A percentile compares a stretch with the other conserved stretches of the same genome.
phyloP scores from a whole-genome alignment of 2,329 filamentous ascomycete genomes.

The Fonsecaea pedrosoi region DNA sequence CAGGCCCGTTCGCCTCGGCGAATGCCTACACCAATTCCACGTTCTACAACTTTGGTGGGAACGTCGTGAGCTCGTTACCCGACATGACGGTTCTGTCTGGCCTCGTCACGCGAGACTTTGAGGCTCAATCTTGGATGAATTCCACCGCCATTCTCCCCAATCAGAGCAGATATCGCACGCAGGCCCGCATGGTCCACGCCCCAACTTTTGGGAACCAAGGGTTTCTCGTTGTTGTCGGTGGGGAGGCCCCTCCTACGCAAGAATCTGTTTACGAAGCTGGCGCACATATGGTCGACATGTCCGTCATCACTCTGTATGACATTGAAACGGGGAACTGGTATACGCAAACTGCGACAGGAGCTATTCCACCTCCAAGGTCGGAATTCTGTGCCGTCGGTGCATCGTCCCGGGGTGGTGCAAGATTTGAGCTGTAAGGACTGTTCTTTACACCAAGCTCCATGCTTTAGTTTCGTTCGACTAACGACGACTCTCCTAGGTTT shows the following conservation, averaged over 20 bases:
- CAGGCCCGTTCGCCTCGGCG: conserved; percentile 25
- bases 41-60: conserved; percentile 31
- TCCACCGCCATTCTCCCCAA: conserved; percentile 23
- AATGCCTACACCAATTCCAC: conserved; percentile 24
- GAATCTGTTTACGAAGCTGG: conserved; percentile 25
- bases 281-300: conserved; percentile 27
- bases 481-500: conserved; percentile 14
- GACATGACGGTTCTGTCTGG: conserved; percentile 31
- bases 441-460: neutral
- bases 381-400: conserved; percentile 59
- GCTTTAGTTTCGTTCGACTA: neutral
- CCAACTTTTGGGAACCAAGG: conserved; percentile 29
- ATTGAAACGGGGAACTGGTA: conserved; percentile 31
- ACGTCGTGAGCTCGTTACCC: conserved; percentile 17
- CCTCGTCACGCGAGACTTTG: conserved; percentile 28
- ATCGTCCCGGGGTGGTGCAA: conserved; percentile 65
- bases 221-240: conserved; percentile 32
- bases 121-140: conserved; percentile 27
- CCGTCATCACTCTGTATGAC: conserved; percentile 34
- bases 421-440: conserved; percentile 66
- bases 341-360: conserved; percentile 34
- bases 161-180: conserved; percentile 25
- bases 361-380: conserved; percentile 29
- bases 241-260: conserved; percentile 26
- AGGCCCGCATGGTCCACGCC: conserved; percentile 22